Percentiles rank a stretch among this genome's conserved stretches.
Conservation (phyloP, 352 stramenopile species). For the Phytopythium ostracodes region DNA sequence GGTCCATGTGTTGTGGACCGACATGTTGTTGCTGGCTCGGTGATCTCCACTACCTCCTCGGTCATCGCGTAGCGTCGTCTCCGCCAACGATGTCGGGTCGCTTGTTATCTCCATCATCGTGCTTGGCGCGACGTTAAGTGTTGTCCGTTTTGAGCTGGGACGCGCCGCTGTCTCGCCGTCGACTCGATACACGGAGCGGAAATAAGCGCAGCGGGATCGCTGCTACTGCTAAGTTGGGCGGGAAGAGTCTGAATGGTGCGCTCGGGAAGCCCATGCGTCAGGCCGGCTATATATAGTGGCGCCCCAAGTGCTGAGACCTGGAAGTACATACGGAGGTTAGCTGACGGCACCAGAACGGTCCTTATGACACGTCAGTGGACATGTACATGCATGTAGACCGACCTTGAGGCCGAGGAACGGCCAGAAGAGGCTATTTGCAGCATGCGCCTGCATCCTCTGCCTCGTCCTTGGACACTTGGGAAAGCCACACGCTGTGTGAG, state of each 20-base stretch:
- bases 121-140: constrained; percentile 1
- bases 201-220: background rate
- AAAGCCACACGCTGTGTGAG: background rate
- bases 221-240: background rate
- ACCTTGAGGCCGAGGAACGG: background rate
- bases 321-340: background rate
- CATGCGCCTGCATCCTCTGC: background rate
- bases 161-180: background rate
- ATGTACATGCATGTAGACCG: background rate
- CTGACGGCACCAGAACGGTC: background rate
- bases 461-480: background rate
- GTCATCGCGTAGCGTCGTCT: background rate
- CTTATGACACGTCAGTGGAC: background rate
- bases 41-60: background rate
- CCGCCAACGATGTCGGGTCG: constrained; percentile 14
- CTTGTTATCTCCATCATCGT: constrained; percentile 48
- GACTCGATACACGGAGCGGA: background rate
- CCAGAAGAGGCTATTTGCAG: background rate
- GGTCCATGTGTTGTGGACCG: constrained; percentile 1
- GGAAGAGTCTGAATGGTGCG: too few relatives aligned
- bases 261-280: background rate
- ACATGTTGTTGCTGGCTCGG: background rate
- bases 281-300: background rate
- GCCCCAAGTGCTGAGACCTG: background rate
- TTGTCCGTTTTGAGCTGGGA: background rate